Percentiles rank a stretch among this genome's conserved stretches.
These are phyloP conservation scores for Ophiorrhiza pumila DNA, from an alignment of 257 asterid genomes.

Conservation along the genomic window DNA sequence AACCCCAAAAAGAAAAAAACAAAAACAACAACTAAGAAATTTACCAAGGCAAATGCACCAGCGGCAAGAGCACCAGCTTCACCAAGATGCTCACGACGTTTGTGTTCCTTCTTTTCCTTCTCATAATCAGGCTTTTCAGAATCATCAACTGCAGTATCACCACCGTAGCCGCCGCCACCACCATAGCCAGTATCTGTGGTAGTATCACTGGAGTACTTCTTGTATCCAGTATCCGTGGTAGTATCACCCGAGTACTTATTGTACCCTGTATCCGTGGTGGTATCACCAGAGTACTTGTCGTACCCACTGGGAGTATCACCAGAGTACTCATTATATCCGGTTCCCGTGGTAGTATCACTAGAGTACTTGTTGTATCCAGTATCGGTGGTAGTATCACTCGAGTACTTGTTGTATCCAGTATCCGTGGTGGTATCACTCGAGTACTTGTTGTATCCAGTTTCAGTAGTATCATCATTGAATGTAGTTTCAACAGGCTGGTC, in stretches of 20 bases:
- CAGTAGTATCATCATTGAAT: not conserved
- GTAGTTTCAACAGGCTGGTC: not conserved
- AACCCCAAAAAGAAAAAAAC: no score
- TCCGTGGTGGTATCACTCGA: not conserved
- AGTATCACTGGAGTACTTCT: not conserved
- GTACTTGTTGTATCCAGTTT: conserved; percentile 1
- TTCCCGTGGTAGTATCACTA: not conserved
- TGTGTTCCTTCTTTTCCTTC: conserved; percentile 50
- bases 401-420: not conserved
- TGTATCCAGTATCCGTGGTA: not conserved
- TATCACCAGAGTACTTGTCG: not conserved
- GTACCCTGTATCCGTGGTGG: not conserved
- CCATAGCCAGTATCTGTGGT: not conserved
- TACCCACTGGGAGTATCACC: not conserved
- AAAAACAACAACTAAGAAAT: not conserved
- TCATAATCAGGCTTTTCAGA: conserved; percentile 28
- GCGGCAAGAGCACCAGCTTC: conserved; percentile 49
- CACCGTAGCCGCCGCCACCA: not conserved
- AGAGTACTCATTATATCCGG: not conserved
- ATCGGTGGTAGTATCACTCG: not conserved
- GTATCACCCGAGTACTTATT: conserved; percentile 1
- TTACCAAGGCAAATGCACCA: conserved; percentile 68
- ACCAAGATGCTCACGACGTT: conserved; percentile 48
- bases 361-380: not conserved
- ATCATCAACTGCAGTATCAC: conserved; percentile 22